A percentile compares a stretch with the other conserved stretches of the same genome.
phyloP scores from a whole-genome alignment of 2,329 filamentous ascomycete genomes.

The Exophiala aquamarina region DNA sequence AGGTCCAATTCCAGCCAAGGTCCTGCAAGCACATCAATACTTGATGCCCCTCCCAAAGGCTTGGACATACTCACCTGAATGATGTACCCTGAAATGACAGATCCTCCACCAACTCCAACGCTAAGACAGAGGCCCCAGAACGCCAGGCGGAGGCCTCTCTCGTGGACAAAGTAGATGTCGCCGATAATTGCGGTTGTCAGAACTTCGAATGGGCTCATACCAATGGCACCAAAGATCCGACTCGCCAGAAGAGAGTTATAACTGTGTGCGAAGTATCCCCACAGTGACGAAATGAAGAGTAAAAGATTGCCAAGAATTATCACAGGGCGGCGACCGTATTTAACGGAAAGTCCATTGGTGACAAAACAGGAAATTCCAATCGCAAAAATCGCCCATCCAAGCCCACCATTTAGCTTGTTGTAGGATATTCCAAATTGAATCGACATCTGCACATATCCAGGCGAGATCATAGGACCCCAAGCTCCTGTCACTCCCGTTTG shows the following conservation, averaged over 20 bases:
- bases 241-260: slow-evolving; percentile 25
- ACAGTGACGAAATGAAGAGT: slow-evolving; percentile 23
- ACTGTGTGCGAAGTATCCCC: slow-evolving; percentile 25
- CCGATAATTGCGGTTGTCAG: slow-evolving; percentile 37
- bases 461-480: slow-evolving; percentile 38
- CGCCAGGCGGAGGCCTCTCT: slow-evolving; percentile 40
- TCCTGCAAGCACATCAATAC: no score
- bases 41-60: no score
- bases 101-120: slow-evolving; percentile 40
- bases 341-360: slow-evolving; percentile 23
- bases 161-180: slow-evolving; percentile 47
- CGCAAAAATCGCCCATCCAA: slow-evolving; percentile 35
- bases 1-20: slow-evolving; percentile 28
- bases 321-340: slow-evolving; percentile 24
- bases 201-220: slow-evolving; percentile 27
- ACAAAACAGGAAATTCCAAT: slow-evolving; percentile 32
- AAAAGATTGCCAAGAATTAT: slow-evolving; percentile 22
- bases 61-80: slow-evolving; percentile 44
- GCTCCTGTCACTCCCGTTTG: slow-evolving; percentile 39
- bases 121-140: slow-evolving; percentile 42
- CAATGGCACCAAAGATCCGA: slow-evolving; percentile 25
- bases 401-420: slow-evolving; percentile 35
- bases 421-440: slow-evolving; percentile 34
- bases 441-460: slow-evolving; percentile 36
- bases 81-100: slow-evolving; percentile 35